Conservation (phyloP, 1,284 basidiomycete genomes). For the Peniophora sp. region DNA sequence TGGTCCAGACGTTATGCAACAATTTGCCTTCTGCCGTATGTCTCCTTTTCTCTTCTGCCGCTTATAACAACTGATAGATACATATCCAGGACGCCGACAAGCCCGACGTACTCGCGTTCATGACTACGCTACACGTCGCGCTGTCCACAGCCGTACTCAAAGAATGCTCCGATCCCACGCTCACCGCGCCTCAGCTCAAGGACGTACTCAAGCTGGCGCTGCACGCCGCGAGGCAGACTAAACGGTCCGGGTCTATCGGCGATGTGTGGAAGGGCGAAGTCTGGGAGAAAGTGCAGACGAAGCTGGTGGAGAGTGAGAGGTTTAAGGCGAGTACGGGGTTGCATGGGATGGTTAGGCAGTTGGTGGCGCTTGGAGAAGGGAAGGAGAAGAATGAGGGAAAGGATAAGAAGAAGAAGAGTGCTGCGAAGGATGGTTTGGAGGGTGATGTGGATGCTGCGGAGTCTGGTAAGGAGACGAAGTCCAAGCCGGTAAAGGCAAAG, state of each 20-base stretch:
- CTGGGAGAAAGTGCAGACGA: slow-evolving; percentile 29
- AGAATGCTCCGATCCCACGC: slow-evolving; percentile 40
- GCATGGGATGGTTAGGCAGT: slow-evolving; percentile 41
- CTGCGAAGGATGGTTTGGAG: slow-evolving; percentile 7
- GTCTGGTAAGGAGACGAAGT: slow-evolving; percentile 2
- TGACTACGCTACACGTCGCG: slow-evolving; percentile 43
- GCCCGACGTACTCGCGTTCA: slow-evolving; percentile 38
- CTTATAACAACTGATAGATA: too few species aligned
- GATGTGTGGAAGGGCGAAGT: slow-evolving; percentile 33
- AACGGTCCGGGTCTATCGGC: slow-evolving; percentile 27
- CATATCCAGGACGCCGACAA: too few species aligned
- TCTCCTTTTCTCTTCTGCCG: neutral
- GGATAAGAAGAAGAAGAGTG: slow-evolving; percentile 7
- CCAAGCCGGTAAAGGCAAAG: slow-evolving; percentile 20
- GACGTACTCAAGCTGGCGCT: slow-evolving; percentile 74
- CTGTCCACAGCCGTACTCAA: slow-evolving; percentile 24
- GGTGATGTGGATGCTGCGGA: slow-evolving; percentile 5
- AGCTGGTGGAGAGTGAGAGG: slow-evolving; percentile 30
- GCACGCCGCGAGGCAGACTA: slow-evolving; percentile 58
- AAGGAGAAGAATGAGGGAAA: slow-evolving; percentile 1
- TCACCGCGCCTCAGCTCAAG: slow-evolving; percentile 69
- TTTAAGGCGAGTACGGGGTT: slow-evolving; percentile 39
- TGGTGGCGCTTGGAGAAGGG: slow-evolving; percentile 20
- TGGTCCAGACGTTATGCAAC: slow-evolving; percentile 62
- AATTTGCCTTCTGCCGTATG: slow-evolving; percentile 46